phyloP scores from a whole-genome alignment of 2,329 filamentous ascomycete species.

The Neopestalotiopsis clavispora region DNA sequence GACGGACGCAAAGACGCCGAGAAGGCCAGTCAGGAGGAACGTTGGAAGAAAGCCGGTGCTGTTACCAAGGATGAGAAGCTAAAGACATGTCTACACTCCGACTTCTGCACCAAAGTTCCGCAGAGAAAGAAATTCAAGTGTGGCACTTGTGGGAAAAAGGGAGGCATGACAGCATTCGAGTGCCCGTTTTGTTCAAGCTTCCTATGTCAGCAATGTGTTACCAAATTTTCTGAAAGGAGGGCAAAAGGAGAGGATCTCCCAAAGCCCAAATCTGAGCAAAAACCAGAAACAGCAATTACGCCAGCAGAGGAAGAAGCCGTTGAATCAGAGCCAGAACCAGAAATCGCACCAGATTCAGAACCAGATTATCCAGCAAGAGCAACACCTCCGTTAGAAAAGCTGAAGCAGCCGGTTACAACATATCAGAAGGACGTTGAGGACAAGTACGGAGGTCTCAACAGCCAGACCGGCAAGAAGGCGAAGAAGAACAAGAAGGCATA shows the following conservation, averaged over 20 bases:
- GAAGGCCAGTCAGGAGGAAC: conserved; percentile 24
- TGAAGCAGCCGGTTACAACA: not conserved
- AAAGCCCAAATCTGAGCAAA: conserved; percentile 1
- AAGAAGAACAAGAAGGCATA: conserved; percentile 13
- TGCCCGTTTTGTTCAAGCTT: conserved; percentile 28
- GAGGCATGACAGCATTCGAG: conserved; percentile 29
- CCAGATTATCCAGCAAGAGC: not conserved
- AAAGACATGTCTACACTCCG: conserved; percentile 28
- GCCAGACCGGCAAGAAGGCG: conserved; percentile 11
- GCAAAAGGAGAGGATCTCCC: conserved; percentile 13
- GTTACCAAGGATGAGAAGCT: conserved; percentile 25
- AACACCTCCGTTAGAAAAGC: conserved; percentile 1
- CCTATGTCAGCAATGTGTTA: conserved; percentile 31
- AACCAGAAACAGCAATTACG: not conserved
- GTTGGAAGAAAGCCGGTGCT: conserved; percentile 22
- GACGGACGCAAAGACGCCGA: conserved; percentile 15
- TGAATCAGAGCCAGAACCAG: conserved; percentile 4
- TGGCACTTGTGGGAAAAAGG: conserved; percentile 23
- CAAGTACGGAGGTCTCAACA: conserved; percentile 1
- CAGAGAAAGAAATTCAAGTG: conserved; percentile 31
- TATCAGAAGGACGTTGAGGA: conserved; percentile 7
- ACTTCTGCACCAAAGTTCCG: conserved; percentile 25
- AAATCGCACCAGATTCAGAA: not conserved
- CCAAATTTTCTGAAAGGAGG: conserved; percentile 23
- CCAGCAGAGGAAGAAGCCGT: not conserved